These are phyloP conservation scores for Coemansia aciculifera DNA, from an alignment of 192 early-diverging fungal genomes.

Conservation along the genomic window DNA sequence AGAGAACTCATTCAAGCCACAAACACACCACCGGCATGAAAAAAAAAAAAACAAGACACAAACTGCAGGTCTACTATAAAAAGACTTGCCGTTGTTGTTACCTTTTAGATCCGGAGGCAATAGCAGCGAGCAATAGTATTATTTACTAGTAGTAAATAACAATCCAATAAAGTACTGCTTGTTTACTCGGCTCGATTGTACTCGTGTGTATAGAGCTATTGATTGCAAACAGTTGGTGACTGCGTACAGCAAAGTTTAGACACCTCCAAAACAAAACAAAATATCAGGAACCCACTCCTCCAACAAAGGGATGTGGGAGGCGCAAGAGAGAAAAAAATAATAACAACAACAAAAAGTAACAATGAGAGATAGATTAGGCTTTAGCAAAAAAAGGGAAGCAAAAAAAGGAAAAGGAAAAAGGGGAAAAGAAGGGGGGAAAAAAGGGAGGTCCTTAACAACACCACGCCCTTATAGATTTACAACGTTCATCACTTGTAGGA, in stretches of 20 bases:
- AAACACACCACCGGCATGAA: neutral
- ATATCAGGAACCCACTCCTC: neutral
- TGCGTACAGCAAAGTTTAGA: neutral
- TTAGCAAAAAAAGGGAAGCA: too few species aligned
- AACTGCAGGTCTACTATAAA: neutral
- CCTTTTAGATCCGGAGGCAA: neutral
- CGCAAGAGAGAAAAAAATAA: neutral
- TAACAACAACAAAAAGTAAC: constrained; percentile 4
- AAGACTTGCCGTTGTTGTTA: neutral
- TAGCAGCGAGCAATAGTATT: neutral
- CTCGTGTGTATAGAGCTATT: neutral
- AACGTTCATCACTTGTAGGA: too few species aligned
- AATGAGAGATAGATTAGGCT: neutral
- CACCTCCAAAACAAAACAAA: neutral
- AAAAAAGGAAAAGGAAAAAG: neutral
- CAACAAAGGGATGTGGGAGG: neutral
- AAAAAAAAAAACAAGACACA: neutral
- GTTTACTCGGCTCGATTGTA: neutral
- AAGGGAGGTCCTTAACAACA: too few species aligned
- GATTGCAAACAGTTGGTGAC: neutral
- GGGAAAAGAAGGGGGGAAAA: neutral
- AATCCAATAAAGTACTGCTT: neutral
- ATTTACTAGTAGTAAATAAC: neutral
- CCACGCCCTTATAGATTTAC: neutral
- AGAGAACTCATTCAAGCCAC: neutral